Evolutionary conservation across 2,329 filamentous ascomycete species (phyloP).

Genomic region (Trichophyton simii): DNA sequence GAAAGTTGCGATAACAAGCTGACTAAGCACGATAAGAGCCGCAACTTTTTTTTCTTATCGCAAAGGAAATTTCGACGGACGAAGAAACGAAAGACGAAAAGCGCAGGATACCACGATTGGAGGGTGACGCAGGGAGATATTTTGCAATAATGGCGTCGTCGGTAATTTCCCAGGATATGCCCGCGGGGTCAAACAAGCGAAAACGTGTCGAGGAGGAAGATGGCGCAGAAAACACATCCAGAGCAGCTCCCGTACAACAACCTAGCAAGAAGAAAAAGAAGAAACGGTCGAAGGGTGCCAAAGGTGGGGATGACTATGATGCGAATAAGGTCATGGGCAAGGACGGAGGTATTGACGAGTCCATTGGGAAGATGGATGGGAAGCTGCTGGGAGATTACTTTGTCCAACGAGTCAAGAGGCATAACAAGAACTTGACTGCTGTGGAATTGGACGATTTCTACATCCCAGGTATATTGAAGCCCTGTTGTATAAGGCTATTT

Average conservation of each 20-base stretch:
- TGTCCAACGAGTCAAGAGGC: slow-evolving; percentile 63
- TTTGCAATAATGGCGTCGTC: not conserved
- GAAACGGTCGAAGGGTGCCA: slow-evolving; percentile 8
- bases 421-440: slow-evolving; percentile 65
- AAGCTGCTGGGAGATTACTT: slow-evolving; percentile 75
- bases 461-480: slow-evolving; percentile 51
- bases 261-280: slow-evolving; percentile 23
- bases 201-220: slow-evolving; percentile 15
- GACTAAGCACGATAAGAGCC: slow-evolving; percentile 1
- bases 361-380: slow-evolving; percentile 71
- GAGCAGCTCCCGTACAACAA: slow-evolving; percentile 17
- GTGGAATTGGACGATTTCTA: slow-evolving; percentile 76
- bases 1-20: not conserved
- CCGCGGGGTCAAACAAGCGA: slow-evolving; percentile 5
- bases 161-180: not conserved
- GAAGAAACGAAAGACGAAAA: not conserved
- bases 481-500: too few species aligned
- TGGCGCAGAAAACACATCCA: slow-evolving; percentile 18
- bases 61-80: not conserved
- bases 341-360: slow-evolving; percentile 63
- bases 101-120: not conserved
- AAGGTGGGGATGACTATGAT: slow-evolving; percentile 17
- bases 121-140: not conserved
- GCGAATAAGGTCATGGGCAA: slow-evolving; percentile 37
- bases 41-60: not conserved